A percentile compares a stretch with the other conserved stretches of the same genome.
Conservation (phyloP, 768 basidiomycete genomes). For the Suillus subaureus region DNA sequence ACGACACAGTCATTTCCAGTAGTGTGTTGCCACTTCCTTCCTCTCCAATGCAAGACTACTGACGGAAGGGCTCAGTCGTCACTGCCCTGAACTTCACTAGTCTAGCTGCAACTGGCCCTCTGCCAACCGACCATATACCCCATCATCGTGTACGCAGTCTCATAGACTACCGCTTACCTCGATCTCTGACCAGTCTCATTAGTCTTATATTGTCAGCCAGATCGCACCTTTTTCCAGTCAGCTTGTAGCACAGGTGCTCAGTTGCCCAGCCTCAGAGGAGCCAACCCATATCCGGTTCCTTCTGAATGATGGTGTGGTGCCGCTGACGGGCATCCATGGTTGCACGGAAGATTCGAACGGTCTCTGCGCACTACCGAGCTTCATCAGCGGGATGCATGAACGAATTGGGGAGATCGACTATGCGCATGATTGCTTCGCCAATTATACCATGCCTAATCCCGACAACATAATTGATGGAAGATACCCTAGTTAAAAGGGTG, state of each 20-base stretch:
- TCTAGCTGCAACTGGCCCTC: constrained; percentile 43
- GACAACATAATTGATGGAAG: constrained; percentile 43
- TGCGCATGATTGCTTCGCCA: constrained; percentile 45
- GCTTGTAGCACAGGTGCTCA: constrained; percentile 47
- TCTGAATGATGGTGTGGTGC: constrained; percentile 52
- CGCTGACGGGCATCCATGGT: constrained; percentile 44
- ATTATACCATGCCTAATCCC: constrained; percentile 45
- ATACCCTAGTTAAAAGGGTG: constrained; percentile 18
- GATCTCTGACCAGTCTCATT: background rate
- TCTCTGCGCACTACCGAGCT: constrained; percentile 42
- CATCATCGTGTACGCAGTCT: constrained; percentile 26
- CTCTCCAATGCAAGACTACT: background rate
- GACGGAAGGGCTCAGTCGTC: constrained; percentile 27
- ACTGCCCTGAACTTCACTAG: constrained; percentile 49
- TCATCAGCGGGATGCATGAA: constrained; percentile 38
- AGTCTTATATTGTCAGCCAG: constrained; percentile 43
- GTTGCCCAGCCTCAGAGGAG: constrained; percentile 34
- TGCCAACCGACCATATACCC: constrained; percentile 40
- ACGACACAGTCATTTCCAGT: constrained; percentile 47
- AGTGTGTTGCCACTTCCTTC: constrained; percentile 23
- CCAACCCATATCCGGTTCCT: constrained; percentile 44
- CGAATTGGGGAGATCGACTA: constrained; percentile 45
- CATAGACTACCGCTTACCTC: background rate
- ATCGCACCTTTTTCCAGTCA: constrained; percentile 52
- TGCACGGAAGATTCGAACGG: constrained; percentile 45